These are phyloP conservation scores for Cadophora gregata DNA, from an alignment of 2,329 filamentous ascomycete species.

Conservation along the genomic window DNA sequence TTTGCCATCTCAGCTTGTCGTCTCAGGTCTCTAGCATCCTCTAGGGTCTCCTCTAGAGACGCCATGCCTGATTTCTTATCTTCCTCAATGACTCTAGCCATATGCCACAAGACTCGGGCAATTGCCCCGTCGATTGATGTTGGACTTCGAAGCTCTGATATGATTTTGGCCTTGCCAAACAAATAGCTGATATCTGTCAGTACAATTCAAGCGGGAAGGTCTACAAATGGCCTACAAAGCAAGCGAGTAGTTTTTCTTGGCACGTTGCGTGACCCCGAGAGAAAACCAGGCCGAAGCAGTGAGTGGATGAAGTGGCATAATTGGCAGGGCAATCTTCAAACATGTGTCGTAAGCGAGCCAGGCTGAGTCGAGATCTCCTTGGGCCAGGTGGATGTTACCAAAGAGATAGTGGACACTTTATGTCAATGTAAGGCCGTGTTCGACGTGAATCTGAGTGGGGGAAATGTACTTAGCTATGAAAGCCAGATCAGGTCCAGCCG, in stretches of 20 bases:
- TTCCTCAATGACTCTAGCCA: too few relatives aligned
- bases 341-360: slow-evolving; percentile 23
- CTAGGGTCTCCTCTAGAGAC: too few relatives aligned
- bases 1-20: too few relatives aligned
- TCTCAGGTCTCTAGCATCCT: too few relatives aligned
- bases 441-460: not conserved
- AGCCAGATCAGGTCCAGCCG: slow-evolving; percentile 23
- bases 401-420: slow-evolving; percentile 31
- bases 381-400: slow-evolving; percentile 30
- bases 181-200: too few relatives aligned
- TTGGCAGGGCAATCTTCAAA: slow-evolving; percentile 25
- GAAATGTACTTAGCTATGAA: slow-evolving; percentile 29
- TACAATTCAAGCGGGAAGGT: too few relatives aligned
- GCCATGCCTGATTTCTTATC: too few relatives aligned
- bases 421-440: too few relatives aligned
- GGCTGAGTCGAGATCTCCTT: slow-evolving; percentile 16
- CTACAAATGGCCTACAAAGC: slow-evolving; percentile 11
- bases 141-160: too few relatives aligned
- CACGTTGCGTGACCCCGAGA: slow-evolving; percentile 26
- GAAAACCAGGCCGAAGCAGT: slow-evolving; percentile 32
- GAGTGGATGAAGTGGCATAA: slow-evolving; percentile 30
- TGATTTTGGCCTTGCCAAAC: too few relatives aligned
- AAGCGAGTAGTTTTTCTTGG: slow-evolving; percentile 15
- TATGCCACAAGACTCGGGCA: too few relatives aligned
- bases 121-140: too few relatives aligned